These are phyloP conservation scores for Diaporthe capsici DNA, from an alignment of 2,329 filamentous ascomycete species.

Conservation along the genomic window DNA sequence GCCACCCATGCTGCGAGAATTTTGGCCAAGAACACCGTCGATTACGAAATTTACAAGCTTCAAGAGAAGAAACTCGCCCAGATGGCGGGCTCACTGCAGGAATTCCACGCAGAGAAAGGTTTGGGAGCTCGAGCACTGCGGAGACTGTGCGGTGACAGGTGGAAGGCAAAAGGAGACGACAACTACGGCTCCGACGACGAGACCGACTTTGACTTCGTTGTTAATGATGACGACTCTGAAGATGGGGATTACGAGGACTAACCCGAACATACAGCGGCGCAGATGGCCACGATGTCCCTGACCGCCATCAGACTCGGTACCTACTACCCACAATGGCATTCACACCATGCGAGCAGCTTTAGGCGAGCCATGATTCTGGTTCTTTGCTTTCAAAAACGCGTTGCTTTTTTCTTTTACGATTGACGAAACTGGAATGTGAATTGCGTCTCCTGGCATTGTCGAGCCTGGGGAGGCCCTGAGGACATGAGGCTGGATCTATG, in stretches of 20 bases:
- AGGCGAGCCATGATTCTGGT: not conserved
- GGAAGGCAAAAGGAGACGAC: not conserved
- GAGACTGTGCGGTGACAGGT: not conserved
- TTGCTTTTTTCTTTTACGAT: not conserved
- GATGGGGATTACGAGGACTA: not conserved
- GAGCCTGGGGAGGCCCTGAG: not conserved
- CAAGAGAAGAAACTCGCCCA: slow-evolving; percentile 1
- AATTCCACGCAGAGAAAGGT: not conserved
- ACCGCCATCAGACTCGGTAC: not conserved
- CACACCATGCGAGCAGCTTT: not conserved
- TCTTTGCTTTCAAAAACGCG: not conserved
- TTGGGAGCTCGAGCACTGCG: not conserved
- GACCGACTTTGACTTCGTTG: not conserved
- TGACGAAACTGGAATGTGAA: not conserved
- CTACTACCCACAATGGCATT: not conserved
- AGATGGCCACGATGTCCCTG: not conserved
- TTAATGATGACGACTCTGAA: not conserved
- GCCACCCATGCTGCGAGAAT: slow-evolving; percentile 72
- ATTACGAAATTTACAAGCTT: slow-evolving; percentile 50
- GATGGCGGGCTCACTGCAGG: not conserved
- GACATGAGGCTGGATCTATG: not conserved
- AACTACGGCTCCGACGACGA: not conserved
- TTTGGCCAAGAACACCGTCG: slow-evolving; percentile 68
- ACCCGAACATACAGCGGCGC: not conserved
- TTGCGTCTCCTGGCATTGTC: not conserved